These are phyloP conservation scores for Raffaelea albimanens DNA, from an alignment of 2,329 filamentous ascomycete genomes.

Conservation along the genomic window DNA sequence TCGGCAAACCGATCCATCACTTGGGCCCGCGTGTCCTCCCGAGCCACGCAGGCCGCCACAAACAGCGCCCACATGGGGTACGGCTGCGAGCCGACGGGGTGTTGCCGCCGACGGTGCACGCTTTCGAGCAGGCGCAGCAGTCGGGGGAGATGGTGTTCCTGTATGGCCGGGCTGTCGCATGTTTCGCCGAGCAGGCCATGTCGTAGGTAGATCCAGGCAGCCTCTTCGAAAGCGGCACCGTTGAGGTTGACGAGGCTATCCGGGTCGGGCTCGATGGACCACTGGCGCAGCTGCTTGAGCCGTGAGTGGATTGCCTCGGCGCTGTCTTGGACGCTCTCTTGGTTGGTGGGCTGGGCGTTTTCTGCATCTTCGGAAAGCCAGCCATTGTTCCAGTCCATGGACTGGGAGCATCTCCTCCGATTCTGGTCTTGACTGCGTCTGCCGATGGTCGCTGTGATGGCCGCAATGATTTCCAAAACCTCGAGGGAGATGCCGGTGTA, in stretches of 20 bases:
- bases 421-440: background rate
- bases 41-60: slow-evolving; percentile 4
- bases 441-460: background rate
- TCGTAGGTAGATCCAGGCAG: slow-evolving; percentile 3
- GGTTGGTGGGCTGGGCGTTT: too few relatives aligned
- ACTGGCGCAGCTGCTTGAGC: background rate
- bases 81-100: slow-evolving; percentile 3
- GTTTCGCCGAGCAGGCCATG: slow-evolving; percentile 1
- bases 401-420: too few relatives aligned
- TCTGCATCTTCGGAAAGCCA: too few relatives aligned
- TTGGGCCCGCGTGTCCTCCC: background rate
- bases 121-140: background rate
- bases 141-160: background rate
- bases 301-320: background rate
- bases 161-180: slow-evolving; percentile 1
- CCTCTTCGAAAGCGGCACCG: slow-evolving; percentile 1
- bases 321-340: too few relatives aligned
- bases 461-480: slow-evolving; percentile 1
- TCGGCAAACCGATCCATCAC: slow-evolving; percentile 1
- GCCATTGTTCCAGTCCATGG: too few relatives aligned
- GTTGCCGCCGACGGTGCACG: background rate
- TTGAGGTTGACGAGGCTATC: slow-evolving; percentile 1
- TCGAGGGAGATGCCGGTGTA: slow-evolving; percentile 5
- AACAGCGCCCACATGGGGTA: slow-evolving; percentile 7
- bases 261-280: slow-evolving; percentile 3